Evolutionary conservation across 306 rosid species (phyloP).

Genomic region (Sindora glabra): DNA sequence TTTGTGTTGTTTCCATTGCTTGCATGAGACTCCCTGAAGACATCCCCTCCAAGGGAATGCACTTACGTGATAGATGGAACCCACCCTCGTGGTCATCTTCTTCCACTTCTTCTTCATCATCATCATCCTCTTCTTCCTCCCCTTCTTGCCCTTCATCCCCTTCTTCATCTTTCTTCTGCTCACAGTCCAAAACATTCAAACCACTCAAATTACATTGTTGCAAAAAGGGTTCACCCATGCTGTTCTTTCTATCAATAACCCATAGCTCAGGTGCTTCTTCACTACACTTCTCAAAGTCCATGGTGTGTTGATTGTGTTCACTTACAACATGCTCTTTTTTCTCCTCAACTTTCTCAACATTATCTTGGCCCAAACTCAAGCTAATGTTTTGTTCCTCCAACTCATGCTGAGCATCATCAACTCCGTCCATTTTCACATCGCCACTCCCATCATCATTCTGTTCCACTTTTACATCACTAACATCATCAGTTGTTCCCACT

Average conservation of each 20-base stretch:
- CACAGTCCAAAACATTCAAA: constrained; percentile 26
- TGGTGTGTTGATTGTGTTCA: constrained; percentile 29
- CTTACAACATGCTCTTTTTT: constrained; percentile 29
- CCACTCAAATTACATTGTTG: constrained; percentile 41
- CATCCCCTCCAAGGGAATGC: constrained; percentile 52
- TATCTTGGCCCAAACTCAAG: constrained; percentile 54
- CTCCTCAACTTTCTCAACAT: constrained; percentile 22
- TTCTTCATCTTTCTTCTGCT: constrained; percentile 16
- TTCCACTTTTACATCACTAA: constrained; percentile 29
- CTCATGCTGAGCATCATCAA: constrained; percentile 30
- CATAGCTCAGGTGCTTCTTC: constrained; percentile 44
- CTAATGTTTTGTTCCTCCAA: constrained; percentile 51
- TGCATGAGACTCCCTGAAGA: constrained; percentile 53
- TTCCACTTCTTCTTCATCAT: constrained; percentile 36
- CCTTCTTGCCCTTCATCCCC: constrained; percentile 16
- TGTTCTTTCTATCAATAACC: constrained; percentile 43
- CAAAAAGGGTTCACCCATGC: constrained; percentile 33
- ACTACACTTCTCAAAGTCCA: constrained; percentile 53
- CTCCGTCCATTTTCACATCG: constrained; percentile 29
- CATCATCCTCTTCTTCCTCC: constrained; percentile 19
- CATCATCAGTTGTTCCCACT: constrained; percentile 13
- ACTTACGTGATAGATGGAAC: constrained; percentile 49
- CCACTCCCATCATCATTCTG: constrained; percentile 30
- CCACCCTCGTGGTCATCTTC: constrained; percentile 47
- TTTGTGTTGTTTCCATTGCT: constrained; percentile 39